These are phyloP conservation scores for Verticillium nubilum DNA, from an alignment of 2,329 filamentous ascomycete species.

Conservation along the genomic window DNA sequence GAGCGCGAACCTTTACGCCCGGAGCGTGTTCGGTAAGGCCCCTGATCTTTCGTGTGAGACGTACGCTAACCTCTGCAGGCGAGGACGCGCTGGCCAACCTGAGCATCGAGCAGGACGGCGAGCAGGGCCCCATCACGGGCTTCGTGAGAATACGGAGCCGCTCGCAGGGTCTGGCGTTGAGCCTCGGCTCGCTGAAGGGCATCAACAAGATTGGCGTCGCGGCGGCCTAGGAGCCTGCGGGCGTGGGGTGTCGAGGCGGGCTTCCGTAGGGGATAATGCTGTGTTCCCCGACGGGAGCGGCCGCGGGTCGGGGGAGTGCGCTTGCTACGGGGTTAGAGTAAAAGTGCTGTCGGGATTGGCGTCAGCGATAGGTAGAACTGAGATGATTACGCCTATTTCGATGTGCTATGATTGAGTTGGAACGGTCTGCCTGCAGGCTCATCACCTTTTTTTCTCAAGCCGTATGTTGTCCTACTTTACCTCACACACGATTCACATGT, in stretches of 20 bases:
- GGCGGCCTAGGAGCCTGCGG: constrained; percentile 17
- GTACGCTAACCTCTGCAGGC: constrained; percentile 52
- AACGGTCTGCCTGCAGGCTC: not conserved
- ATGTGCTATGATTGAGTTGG: too few relatives aligned
- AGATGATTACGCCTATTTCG: not conserved
- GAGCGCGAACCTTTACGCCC: constrained; percentile 92
- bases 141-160: constrained; percentile 97
- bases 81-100: constrained; percentile 97
- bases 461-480: too few relatives aligned
- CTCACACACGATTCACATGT: too few relatives aligned
- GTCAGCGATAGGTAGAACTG: constrained; percentile 4
- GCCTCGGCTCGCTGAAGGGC: constrained; percentile 89
- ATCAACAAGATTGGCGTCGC: constrained; percentile 70
- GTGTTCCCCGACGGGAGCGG: not conserved
- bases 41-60: too few relatives aligned
- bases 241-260: not conserved
- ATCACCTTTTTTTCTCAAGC: not conserved
- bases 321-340: constrained; percentile 1
- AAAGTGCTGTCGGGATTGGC: constrained; percentile 1
- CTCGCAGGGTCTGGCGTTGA: constrained; percentile 90
- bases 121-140: constrained; percentile 90
- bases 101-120: constrained; percentile 96
- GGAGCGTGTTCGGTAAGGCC: constrained; percentile 90
- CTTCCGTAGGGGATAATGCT: not conserved
- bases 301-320: not conserved